Evolutionary conservation across 352 stramenopile species (phyloP), one percentile per base, ranked within the genome.

Genomic region (Globisporangium lucens): DNA sequence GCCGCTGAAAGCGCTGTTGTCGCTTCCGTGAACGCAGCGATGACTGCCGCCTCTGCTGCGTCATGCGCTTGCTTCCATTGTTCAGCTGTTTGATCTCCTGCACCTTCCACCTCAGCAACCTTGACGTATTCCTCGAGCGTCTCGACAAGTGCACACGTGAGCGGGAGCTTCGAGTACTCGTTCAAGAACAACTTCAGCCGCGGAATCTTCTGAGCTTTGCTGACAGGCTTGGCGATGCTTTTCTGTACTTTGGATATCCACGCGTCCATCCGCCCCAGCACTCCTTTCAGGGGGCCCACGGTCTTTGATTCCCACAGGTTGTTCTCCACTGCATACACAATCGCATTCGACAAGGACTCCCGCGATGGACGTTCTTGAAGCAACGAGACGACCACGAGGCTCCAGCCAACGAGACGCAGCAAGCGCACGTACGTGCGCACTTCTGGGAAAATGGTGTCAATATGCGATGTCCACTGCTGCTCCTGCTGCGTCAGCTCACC

Each of bases 81-180:
- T 20, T 79, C 79, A 0, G 69, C 65, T 9, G 41, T 62, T 38
- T 61, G 51, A 0, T 36, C 15, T 15, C 49, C 60, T 7, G 47
- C 17, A 7, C 75, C 74, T 15, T 79, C 59, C 12, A 64, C 56
- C 41, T 83, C 73, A 8, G 68, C 72, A 0, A 75, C 59, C 24
- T 72, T 52, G 17, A 78, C 62, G 13, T 83, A 86, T 4, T 56
- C 61, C 59, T 85, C 64, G 35, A 91, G 71, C 10, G 72, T 73
- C 22, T 71, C 61, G 2, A 72, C 70, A n/a, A 76, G 63, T 10
- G 65, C 59, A 56, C 75, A 94, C 13, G 89, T 94, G 24, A 96
- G 65, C 17, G 89, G 89, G 15, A 96, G 79, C 71, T 96, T 96
- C 35, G 87, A 90, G 73, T 96, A 96, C 63, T 96, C 89, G 67